Base-by-base conservation (phyloP, 208 protist genomes). In the Tritrichomonas musculus region DNA sequence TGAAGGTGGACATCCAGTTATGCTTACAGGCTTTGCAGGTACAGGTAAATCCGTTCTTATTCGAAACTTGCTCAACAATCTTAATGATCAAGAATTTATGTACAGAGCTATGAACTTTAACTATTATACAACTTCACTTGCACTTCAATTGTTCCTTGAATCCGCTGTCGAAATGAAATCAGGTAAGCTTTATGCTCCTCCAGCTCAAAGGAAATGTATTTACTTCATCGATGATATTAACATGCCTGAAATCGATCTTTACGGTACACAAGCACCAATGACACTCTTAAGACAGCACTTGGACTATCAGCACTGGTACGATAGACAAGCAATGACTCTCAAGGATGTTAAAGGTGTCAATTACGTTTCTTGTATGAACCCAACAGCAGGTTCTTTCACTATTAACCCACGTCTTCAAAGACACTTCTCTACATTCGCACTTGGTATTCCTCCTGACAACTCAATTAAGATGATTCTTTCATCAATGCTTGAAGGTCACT, bases 221-320 rank as follows among this genome's bases (percentile, higher is more conserved):
- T 98, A 98, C 95, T 99, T 99, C 95, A 95, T 99, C 55, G 98
- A 99, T 94, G 98, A 99, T 95, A 96, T 99, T 94, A 99, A 99
- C 96, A 99, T 99, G 98, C 98, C 98, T 69, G 95, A 96, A 66
- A 97, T 98, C 39, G 98, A 99, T 96, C 98, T 98, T 94, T 99
- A 99, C 95, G 98, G 98, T 93, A 99, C 98, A 41, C 98, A 99
- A 96, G 96, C 97, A 94, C 97, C 98, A 60, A 98, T 98, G 93
- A 97, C 98, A 41, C 96, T 99, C 30, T 95, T 99, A 53, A 97
- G 98, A 94, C 98, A 99, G 96, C 98, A 99, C 95, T 95, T 99
- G 55, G 98, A 98, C 93, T 99, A 99, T 94, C 96, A 97, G 69
- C 98, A 97, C 96, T 99, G 98, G 97, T 99, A 99, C 95, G 98